Conservation (phyloP, 345 rosid genomes). For the Combretum micranthum region DNA sequence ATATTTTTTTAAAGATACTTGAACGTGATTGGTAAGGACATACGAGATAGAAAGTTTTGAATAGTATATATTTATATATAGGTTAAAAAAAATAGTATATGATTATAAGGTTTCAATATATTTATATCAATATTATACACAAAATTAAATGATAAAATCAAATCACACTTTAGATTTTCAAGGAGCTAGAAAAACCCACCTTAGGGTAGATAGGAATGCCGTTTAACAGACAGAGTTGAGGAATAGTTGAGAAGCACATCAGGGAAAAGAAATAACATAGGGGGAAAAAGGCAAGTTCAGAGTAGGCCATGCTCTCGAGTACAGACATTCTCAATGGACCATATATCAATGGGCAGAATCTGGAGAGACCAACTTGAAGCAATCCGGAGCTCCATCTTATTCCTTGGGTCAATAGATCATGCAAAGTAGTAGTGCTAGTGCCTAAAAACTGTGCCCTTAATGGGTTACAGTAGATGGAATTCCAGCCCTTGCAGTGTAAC, state of each 20-base stretch:
- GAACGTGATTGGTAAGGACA: no score
- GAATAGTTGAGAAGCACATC: conserved; percentile 26
- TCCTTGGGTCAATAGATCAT: conserved; percentile 18
- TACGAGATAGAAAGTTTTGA: no score
- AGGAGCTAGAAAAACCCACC: conserved; percentile 19
- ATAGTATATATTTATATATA: no score
- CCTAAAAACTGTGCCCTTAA: conserved; percentile 23
- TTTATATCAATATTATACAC: no score
- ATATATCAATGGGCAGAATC: conserved; percentile 26
- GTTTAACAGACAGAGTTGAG: conserved; percentile 32
- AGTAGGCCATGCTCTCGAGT: conserved; percentile 20
- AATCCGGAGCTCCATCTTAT: conserved; percentile 38
- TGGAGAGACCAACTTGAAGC: conserved; percentile 35
- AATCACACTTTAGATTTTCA: background rate
- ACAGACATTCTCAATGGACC: conserved; percentile 21
- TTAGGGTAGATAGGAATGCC: conserved; percentile 35
- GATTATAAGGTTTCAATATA: no score
- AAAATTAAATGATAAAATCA: background rate
- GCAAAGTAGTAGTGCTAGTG: conserved; percentile 25
- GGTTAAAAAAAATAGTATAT: no score
- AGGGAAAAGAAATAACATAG: conserved; percentile 15
- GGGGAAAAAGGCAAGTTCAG: conserved; percentile 10
- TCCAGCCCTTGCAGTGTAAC: conserved; percentile 34
- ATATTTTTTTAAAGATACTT: no score
- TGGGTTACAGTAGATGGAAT: conserved; percentile 25